Evolutionary conservation across 106 monocot genomes (phyloP).

Genomic region (Ottelia alismoides): DNA sequence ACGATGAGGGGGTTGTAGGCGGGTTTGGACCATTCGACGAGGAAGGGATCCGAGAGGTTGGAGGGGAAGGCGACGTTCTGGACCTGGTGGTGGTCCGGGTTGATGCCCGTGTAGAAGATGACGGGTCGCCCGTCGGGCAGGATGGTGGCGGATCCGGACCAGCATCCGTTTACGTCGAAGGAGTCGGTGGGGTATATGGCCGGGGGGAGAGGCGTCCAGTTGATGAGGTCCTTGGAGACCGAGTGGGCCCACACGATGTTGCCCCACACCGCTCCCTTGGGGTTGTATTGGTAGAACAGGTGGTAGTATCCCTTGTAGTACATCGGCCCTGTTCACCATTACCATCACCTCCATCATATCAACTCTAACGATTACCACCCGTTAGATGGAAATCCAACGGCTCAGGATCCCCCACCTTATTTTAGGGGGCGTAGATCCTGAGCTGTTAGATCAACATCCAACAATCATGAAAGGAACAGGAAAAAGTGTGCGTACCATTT

Average conservation of each 20-base stretch:
- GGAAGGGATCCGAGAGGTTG: conserved; percentile 30
- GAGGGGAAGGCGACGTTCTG: conserved; percentile 61
- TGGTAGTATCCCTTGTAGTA: conserved; percentile 14
- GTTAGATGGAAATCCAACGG: neutral
- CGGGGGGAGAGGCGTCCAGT: conserved; percentile 38
- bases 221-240: conserved; percentile 44
- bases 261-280: no score
- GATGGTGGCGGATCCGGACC: conserved; percentile 70
- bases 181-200: conserved; percentile 20
- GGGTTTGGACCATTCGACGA: conserved; percentile 60
- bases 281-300: no score
- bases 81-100: conserved; percentile 21
- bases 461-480: no score
- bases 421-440: neutral
- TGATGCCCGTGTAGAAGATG: neutral
- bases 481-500: no score
- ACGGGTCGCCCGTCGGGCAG: conserved; percentile 42
- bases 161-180: conserved; percentile 31
- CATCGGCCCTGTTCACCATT: conserved; percentile 17
- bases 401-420: no score
- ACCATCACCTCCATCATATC: neutral
- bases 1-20: conserved; percentile 57
- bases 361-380: neutral
- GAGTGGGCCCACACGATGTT: no score
- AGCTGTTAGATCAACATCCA: neutral